These are phyloP conservation scores for Russula compacta DNA, from an alignment of 768 basidiomycete species.

Conservation along the genomic window DNA sequence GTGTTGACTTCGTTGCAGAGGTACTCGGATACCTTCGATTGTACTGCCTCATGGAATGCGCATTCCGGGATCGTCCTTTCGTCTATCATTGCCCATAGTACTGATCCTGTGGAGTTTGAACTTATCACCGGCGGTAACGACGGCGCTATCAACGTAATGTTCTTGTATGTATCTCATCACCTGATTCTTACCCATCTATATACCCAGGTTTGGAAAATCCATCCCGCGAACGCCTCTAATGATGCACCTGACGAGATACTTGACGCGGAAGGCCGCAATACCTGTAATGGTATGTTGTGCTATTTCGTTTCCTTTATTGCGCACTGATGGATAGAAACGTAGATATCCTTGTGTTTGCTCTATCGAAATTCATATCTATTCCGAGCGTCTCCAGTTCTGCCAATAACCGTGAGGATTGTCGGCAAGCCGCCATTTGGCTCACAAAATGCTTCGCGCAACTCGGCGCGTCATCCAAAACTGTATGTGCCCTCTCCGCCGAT, in stretches of 20 bases:
- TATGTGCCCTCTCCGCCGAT: background rate
- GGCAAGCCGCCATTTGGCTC: constrained; percentile 90
- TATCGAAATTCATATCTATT: constrained; percentile 80
- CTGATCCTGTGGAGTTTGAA: constrained; percentile 28
- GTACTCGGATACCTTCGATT: constrained; percentile 80
- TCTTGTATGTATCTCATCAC: background rate
- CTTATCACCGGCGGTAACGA: constrained; percentile 82
- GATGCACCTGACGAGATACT: constrained; percentile 1
- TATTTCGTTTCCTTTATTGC: background rate
- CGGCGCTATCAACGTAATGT: constrained; percentile 64
- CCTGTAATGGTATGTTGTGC: constrained; percentile 5
- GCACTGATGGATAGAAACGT: background rate
- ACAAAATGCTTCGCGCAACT: constrained; percentile 82
- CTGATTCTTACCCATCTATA: background rate
- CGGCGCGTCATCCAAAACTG: constrained; percentile 59
- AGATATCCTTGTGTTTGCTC: constrained; percentile 71
- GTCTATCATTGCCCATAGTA: constrained; percentile 45
- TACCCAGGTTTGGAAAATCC: constrained; percentile 33
- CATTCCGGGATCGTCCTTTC: constrained; percentile 81
- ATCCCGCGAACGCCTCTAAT: constrained; percentile 8
- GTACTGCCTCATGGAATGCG: constrained; percentile 72
- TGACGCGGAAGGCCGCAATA: constrained; percentile 2
- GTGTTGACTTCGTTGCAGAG: constrained; percentile 36
- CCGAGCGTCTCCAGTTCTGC: constrained; percentile 73
- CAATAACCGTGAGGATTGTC: constrained; percentile 71